A percentile compares a stretch with the other conserved stretches of the same genome.
These are phyloP conservation scores for Moricandia arvensis DNA, from an alignment of 345 rosid species.

Conservation along the genomic window DNA sequence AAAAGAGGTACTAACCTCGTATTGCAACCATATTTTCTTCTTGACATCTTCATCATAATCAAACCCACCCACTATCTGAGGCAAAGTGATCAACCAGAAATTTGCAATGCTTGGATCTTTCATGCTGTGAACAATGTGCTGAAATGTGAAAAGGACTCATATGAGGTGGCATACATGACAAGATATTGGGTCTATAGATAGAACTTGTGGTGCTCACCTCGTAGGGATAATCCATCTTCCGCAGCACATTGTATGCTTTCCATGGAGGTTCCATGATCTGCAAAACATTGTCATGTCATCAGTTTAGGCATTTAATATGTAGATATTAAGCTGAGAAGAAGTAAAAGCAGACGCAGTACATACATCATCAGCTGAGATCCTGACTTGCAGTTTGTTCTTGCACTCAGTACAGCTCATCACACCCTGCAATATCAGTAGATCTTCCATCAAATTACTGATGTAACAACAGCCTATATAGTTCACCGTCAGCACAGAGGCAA, in stretches of 20 bases:
- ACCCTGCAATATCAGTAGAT: slow-evolving; percentile 51
- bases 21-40: slow-evolving; percentile 90
- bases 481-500: slow-evolving; percentile 1
- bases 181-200: neutral
- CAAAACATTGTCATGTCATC: slow-evolving; percentile 19
- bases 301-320: no score
- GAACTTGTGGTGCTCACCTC: slow-evolving; percentile 51
- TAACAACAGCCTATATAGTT: neutral
- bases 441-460: slow-evolving; percentile 18
- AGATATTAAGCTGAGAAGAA: slow-evolving; percentile 25
- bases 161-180: neutral
- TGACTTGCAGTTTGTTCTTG: slow-evolving; percentile 79
- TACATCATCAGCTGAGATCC: slow-evolving; percentile 94
- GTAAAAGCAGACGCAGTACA: slow-evolving; percentile 38
- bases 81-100: slow-evolving; percentile 88
- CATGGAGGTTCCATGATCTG: slow-evolving; percentile 98
- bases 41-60: slow-evolving; percentile 81
- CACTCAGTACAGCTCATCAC: slow-evolving; percentile 93
- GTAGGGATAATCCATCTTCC: slow-evolving; percentile 91
- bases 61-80: slow-evolving; percentile 81
- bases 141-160: slow-evolving; percentile 35
- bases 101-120: slow-evolving; percentile 94
- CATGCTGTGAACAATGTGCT: slow-evolving; percentile 97
- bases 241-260: slow-evolving; percentile 77
- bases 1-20: slow-evolving; percentile 53